phyloP scores from a whole-genome alignment of 257 asterid species.

The Nicotiana obtusifolia region DNA sequence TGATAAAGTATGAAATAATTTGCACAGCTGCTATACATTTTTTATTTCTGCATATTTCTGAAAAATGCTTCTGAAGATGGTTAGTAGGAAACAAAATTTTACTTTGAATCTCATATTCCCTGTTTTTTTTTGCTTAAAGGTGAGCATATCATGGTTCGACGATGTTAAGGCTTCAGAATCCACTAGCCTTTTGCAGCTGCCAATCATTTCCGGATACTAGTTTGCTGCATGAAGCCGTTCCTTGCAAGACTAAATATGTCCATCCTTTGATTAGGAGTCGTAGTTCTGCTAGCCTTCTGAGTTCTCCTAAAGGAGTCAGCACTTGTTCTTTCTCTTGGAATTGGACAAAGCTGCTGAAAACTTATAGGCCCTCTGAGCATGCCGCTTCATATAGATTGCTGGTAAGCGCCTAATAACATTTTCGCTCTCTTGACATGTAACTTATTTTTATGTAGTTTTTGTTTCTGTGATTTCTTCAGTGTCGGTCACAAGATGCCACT shows the following conservation, averaged over 20 bases:
- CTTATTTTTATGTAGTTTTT: neutral
- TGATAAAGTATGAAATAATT: neutral
- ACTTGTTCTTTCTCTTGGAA: conserved; percentile 35
- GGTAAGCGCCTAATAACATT: conserved; percentile 31
- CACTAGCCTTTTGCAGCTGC: conserved; percentile 38
- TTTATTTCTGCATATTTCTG: neutral
- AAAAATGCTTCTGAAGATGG: neutral
- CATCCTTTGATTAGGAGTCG: conserved; percentile 29
- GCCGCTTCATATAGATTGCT: conserved; percentile 62
- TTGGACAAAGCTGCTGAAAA: conserved; percentile 22
- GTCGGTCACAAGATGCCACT: conserved; percentile 60
- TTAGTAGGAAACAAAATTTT: neutral
- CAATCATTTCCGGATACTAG: conserved; percentile 31
- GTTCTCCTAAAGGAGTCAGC: conserved; percentile 34
- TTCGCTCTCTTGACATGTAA: neutral
- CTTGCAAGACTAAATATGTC: conserved; percentile 25
- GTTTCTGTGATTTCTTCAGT: conserved; percentile 29
- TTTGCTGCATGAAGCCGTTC: conserved; percentile 40
- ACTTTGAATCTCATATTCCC: neutral
- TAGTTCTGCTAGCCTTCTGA: conserved; percentile 21
- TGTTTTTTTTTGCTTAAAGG: conserved; percentile 19
- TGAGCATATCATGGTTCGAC: conserved; percentile 32
- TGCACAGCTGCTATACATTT: neutral
- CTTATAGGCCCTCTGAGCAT: conserved; percentile 38
- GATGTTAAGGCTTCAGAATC: conserved; percentile 43